Evolutionary conservation across 148 eudicot genomes (phyloP), one percentile per base, ranked within the genome.

Genomic region (Camellia sinensis): DNA sequence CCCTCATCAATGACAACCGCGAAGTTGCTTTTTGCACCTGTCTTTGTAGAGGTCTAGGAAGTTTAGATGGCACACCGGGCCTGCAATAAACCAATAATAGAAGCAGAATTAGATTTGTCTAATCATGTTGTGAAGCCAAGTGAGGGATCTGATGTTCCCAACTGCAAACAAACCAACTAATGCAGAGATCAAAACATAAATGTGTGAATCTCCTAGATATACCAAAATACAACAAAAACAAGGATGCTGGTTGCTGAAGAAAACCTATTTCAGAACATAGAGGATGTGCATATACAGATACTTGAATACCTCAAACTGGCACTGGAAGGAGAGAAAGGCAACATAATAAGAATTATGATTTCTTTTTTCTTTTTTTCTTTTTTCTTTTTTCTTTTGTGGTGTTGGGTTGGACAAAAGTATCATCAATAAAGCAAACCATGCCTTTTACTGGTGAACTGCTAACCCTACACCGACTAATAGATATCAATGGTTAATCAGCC

Each of bases 41-140:
- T 87, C 85, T 93, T 76, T 74, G 82, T 78, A 90, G 89, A 68
- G 97, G 90, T 80, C 82, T 93, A 45, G 97, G 97, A 78, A 90
- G 82, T 84, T 89, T 92, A 62, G 83, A 69, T 56, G 91, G 89
- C 70, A 89, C 57, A 75, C 71, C 70, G 72, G 81, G 56, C 89
- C 99, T 95, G 92, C 79, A 85, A 66, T 74, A 22, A 82, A 41
- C n/a, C 83, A 78, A 73, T 64, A 6, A 80, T 10, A 65, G 8
- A 64, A 40, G 22, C 56, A 62, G 50, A 45, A 46, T 72, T 6
- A 71, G 69, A 13, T 6, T 29, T 22, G 40, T 4, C 56, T 5
- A 11, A 29, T 68, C 59, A 62, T 41, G 48, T 10, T 52, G 22
- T 12, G 59, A 12, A 18, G 19, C 15, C 15, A 44, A 67, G 50